Conservation (phyloP, 225 moss, liverwort and hornwort genomes). For the Lunularia cruciata region DNA sequence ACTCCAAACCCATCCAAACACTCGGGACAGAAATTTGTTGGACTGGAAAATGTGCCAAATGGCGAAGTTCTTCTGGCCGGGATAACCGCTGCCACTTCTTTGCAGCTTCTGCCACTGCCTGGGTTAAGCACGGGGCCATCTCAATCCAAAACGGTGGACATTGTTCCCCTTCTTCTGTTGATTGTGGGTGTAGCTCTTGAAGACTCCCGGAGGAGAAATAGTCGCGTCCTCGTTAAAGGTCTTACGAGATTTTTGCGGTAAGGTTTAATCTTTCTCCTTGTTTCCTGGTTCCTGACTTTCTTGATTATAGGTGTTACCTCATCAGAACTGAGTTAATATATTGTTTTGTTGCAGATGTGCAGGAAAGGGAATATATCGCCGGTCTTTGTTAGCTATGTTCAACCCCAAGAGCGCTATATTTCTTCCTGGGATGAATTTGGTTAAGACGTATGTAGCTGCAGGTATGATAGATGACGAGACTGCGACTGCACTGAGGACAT, state of each 20-base stretch:
- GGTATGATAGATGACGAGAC: conserved; percentile 61
- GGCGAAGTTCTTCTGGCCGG: conserved; percentile 50
- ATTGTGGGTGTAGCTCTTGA: conserved; percentile 57
- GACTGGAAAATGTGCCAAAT: conserved; percentile 40
- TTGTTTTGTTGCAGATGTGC: conserved; percentile 33
- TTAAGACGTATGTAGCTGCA: conserved; percentile 45
- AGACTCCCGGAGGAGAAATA: conserved; percentile 51
- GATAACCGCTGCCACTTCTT: conserved; percentile 50
- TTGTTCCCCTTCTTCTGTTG: conserved; percentile 68
- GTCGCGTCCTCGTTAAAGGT: conserved; percentile 44
- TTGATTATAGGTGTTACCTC: no score
- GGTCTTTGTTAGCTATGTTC: conserved; percentile 66
- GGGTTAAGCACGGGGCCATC: neutral
- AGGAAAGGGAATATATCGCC: conserved; percentile 33
- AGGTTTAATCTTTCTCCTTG: neutral
- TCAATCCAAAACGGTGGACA: conserved; percentile 43
- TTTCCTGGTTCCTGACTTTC: no score
- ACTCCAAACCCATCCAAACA: conserved; percentile 3
- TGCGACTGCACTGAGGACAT: conserved; percentile 42
- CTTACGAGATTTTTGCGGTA: conserved; percentile 65
- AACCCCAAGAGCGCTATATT: conserved; percentile 51
- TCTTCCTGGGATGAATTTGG: conserved; percentile 49
- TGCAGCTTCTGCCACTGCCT: conserved; percentile 59
- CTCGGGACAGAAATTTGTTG: conserved; percentile 11
- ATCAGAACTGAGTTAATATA: no score